Evolutionary conservation across 2,329 filamentous ascomycete genomes (phyloP), one percentile per base, ranked within the genome.

Genomic region (Botryotinia convoluta): DNA sequence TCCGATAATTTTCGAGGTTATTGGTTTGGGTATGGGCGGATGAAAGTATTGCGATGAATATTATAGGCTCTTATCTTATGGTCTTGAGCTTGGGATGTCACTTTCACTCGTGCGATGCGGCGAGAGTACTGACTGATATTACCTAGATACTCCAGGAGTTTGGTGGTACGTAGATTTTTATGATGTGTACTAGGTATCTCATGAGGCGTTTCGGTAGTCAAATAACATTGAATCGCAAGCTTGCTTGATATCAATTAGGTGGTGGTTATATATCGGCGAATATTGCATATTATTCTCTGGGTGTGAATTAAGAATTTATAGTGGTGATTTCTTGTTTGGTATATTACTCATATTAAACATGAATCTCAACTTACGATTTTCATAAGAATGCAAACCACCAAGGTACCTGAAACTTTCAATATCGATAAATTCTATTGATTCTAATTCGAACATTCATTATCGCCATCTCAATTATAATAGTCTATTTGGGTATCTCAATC

Each of bases 1-100:
- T 42, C 83, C 83, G n/a, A 80, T 84, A 62, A 79, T 85, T 35
- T 83, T 84, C 74, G 83, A 84, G 69, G 72, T 84, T 60, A 81
- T 84, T 68, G 83, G 83, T 45, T 76, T 84, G 37, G 83, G 83
- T 12, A 81, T 81, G 79, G 79, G 79, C 26, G 54, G 67, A 74
- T 73, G 72, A 72, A 45, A 14, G 44, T 18, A 51, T 51, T 7
- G 5, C 44, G 32, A n/a, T n/a, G 63, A 5, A 39, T n/a, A 37
- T 22, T 12, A 10, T 67, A 18, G 29, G 29, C n/a, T 39, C 32
- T n/a, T 20, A 51, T 51, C 32, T 51, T n/a, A 51, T 39, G 32
- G n/a, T 14, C 12, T 14, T 37, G 35, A n/a, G 32, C 32, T 68
- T 51, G 14, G 16, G 45, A 39, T 35, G 35, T 68, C 35, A 54